Evolutionary conservation across 2,329 filamentous ascomycete genomes (phyloP).

Genomic region (Beauveria sp.): DNA sequence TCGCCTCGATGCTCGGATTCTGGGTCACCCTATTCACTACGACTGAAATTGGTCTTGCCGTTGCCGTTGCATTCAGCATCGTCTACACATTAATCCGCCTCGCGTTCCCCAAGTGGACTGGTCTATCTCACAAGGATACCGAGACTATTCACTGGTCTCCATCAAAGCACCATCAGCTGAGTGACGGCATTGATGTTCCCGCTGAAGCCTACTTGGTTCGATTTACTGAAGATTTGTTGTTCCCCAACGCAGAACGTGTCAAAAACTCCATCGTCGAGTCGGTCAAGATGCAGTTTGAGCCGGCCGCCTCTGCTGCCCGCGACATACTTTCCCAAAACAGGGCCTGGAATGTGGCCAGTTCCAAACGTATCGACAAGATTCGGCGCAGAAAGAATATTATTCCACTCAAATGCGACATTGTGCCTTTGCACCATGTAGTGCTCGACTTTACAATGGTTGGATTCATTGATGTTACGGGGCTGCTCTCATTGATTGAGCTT

Average conservation of each 20-base stretch:
- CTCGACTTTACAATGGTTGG: slow-evolving; percentile 45
- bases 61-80: slow-evolving; percentile 55
- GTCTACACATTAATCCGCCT: slow-evolving; percentile 51
- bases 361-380: slow-evolving; percentile 38
- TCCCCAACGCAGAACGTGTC: slow-evolving; percentile 50
- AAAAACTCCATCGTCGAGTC: slow-evolving; percentile 42
- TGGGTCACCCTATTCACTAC: slow-evolving; percentile 57
- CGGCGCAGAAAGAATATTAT: slow-evolving; percentile 30
- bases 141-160: slow-evolving; percentile 22
- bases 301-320: slow-evolving; percentile 33
- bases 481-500: slow-evolving; percentile 40
- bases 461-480: slow-evolving; percentile 46
- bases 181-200: slow-evolving; percentile 24
- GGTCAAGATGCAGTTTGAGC: slow-evolving; percentile 31
- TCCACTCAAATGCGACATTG: slow-evolving; percentile 23
- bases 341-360: slow-evolving; percentile 47
- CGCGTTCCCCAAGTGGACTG: slow-evolving; percentile 42
- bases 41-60: slow-evolving; percentile 51
- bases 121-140: slow-evolving; percentile 22
- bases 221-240: slow-evolving; percentile 51
- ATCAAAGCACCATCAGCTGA: slow-evolving; percentile 14
- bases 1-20: slow-evolving; percentile 54
- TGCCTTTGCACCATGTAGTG: slow-evolving; percentile 39
- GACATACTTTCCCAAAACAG: slow-evolving; percentile 32
- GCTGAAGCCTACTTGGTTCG: slow-evolving; percentile 47